These are phyloP conservation scores for Penicillium aurantiogriseum DNA, from an alignment of 2,329 filamentous ascomycete genomes.

Conservation along the genomic window DNA sequence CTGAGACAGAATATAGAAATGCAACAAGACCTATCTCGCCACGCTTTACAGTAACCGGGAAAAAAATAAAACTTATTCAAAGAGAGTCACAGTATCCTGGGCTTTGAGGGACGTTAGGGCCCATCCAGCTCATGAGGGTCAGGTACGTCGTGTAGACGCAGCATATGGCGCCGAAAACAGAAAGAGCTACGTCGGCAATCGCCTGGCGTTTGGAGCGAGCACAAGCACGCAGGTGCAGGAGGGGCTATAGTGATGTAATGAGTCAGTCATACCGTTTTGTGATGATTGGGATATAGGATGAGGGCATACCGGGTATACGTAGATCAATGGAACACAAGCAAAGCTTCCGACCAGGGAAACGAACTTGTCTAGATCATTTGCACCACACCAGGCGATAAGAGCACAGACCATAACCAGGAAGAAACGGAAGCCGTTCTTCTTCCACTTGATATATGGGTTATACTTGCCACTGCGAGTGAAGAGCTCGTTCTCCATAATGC, in stretches of 20 bases:
- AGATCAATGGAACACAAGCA: constrained; percentile 94
- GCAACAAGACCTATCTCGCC: constrained; percentile 1
- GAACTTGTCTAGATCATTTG: constrained; percentile 94
- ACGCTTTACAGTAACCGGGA: constrained; percentile 12
- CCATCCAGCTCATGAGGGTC: constrained; percentile 83
- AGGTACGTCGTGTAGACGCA: constrained; percentile 91
- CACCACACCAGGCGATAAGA: constrained; percentile 84
- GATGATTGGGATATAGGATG: background rate
- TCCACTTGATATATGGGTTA: constrained; percentile 98
- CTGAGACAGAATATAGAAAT: constrained; percentile 8
- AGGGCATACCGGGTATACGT: constrained; percentile 87
- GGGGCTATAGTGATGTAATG: constrained; percentile 57
- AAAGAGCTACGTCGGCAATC: constrained; percentile 69
- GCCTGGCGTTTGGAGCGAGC: constrained; percentile 68
- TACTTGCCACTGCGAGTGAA: constrained; percentile 96
- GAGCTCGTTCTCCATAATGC: constrained; percentile 90
- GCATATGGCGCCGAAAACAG: constrained; percentile 76
- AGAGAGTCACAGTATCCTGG: constrained; percentile 63
- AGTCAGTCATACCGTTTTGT: background rate
- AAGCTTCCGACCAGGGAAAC: constrained; percentile 95
- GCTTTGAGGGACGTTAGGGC: constrained; percentile 51
- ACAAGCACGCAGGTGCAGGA: constrained; percentile 83
- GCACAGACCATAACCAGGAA: constrained; percentile 85
- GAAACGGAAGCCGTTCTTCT: constrained; percentile 97
- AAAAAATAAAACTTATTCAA: constrained; percentile 1